These are phyloP conservation scores for Nitzschia sp. DNA, from an alignment of 108 stramenopile genomes.

Conservation along the genomic window DNA sequence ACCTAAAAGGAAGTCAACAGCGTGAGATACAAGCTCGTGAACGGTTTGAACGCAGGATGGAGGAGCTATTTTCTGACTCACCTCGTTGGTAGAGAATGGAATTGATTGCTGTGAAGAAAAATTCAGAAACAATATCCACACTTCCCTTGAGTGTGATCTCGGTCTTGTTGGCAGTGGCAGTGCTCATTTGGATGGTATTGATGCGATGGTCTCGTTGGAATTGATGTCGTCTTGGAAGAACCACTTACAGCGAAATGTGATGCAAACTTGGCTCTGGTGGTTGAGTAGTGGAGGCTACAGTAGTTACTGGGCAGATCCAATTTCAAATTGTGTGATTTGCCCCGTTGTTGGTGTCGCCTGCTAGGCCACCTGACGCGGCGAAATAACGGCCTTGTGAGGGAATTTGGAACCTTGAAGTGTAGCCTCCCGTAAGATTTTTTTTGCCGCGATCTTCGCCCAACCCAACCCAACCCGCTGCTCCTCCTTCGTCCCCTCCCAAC, in stretches of 20 bases:
- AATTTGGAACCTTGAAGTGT: neutral
- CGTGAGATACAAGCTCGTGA: neutral
- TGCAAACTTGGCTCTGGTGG: neutral
- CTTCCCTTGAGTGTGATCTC: slow-evolving; percentile 96
- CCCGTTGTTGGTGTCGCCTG: too few relatives aligned
- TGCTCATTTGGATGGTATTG: slow-evolving; percentile 12
- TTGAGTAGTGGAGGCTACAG: neutral
- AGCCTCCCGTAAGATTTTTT: neutral
- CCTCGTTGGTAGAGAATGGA: slow-evolving; percentile 97
- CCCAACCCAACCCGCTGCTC: neutral
- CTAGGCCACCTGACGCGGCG: too few relatives aligned
- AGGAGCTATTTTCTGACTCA: slow-evolving; percentile 11
- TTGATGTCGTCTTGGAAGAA: neutral
- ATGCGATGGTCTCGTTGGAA: neutral
- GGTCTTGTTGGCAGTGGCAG: slow-evolving; percentile 47
- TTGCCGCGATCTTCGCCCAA: neutral
- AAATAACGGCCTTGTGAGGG: neutral
- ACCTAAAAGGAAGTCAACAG: slow-evolving; percentile 41
- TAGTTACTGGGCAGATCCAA: neutral
- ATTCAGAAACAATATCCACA: slow-evolving; percentile 95
- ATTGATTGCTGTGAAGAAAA: slow-evolving; percentile 98
- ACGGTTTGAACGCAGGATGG: neutral
- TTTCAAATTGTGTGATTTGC: neutral
- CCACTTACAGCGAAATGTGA: neutral
- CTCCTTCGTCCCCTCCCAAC: slow-evolving; percentile 4